phyloP scores from a whole-genome alignment of 805 yeast genomes.

The Hanseniaspora singularis region DNA sequence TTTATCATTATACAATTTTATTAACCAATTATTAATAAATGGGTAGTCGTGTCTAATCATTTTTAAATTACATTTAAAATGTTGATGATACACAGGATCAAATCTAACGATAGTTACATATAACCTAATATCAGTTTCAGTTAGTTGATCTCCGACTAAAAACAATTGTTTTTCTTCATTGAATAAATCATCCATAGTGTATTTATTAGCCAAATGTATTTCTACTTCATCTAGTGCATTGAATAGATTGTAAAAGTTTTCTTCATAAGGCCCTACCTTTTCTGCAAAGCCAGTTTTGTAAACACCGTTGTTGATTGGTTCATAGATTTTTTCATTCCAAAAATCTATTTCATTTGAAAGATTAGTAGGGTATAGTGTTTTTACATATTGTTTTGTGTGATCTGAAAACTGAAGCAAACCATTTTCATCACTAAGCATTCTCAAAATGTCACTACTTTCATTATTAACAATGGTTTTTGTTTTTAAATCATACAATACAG shows the following conservation, averaged over 20 bases:
- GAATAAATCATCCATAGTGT: constrained; percentile 21
- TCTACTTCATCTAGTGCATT: constrained; percentile 60
- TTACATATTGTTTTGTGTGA: background rate
- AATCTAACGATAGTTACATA: constrained; percentile 81
- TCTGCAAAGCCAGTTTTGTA: constrained; percentile 88
- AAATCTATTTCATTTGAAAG: constrained; percentile 54
- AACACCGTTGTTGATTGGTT: constrained; percentile 80
- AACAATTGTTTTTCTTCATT: constrained; percentile 29
- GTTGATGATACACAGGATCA: constrained; percentile 88
- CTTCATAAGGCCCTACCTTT: constrained; percentile 67
- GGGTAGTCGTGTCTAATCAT: constrained; percentile 76
- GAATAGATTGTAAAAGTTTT: constrained; percentile 52
- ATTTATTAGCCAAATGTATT: constrained; percentile 38
- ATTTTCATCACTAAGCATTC: constrained; percentile 48
- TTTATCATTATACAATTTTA: constrained; percentile 65
- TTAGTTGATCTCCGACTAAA: constrained; percentile 52
- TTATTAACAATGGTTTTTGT: constrained; percentile 75
- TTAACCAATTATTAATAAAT: constrained; percentile 62
- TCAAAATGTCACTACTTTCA: constrained; percentile 79
- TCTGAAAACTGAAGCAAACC: constrained; percentile 35
- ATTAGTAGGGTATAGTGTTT: constrained; percentile 42
- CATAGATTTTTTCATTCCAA: constrained; percentile 70
- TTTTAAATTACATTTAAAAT: constrained; percentile 82
- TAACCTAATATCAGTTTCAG: constrained; percentile 84
- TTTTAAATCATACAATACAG: constrained; percentile 84